Percentiles rank a stretch among this genome's conserved stretches.
These are phyloP conservation scores for Syncephalastrum racemosum DNA, from an alignment of 371 early-diverging fungal species.

Conservation along the genomic window DNA sequence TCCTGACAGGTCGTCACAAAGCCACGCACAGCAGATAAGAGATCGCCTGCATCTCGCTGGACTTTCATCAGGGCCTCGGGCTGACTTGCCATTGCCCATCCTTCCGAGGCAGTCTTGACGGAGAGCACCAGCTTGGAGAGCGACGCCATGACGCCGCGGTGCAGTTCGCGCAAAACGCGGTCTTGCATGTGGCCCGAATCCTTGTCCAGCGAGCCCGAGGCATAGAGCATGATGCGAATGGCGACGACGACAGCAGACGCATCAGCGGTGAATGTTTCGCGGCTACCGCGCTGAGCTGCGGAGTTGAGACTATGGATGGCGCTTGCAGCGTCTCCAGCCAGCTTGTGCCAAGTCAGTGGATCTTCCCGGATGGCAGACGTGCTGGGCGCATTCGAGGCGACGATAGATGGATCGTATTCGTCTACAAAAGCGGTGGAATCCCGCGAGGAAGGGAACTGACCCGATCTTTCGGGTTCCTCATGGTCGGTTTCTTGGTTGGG, in stretches of 20 bases:
- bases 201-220: conserved; percentile 72
- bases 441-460: too few relatives aligned
- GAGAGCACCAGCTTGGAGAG: conserved; percentile 67
- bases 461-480: conserved; percentile 1
- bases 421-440: too few relatives aligned
- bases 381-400: conserved; percentile 12
- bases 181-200: conserved; percentile 58
- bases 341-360: conserved; percentile 26
- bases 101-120: conserved; percentile 64
- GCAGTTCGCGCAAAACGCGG: conserved; percentile 10
- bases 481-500: conserved; percentile 6
- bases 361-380: conserved; percentile 14
- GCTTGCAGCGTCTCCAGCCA: conserved; percentile 53
- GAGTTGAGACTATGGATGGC: conserved; percentile 36
- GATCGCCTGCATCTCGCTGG: conserved; percentile 54
- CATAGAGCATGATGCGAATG: conserved; percentile 82
- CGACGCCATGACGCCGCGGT: conserved; percentile 67
- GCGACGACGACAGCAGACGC: conserved; percentile 66
- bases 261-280: conserved; percentile 10
- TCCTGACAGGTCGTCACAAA: conserved; percentile 55
- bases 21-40: conserved; percentile 73
- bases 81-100: conserved; percentile 66
- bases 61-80: conserved; percentile 28
- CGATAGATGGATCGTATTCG: conserved; percentile 11
- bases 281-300: conserved; percentile 52